These are phyloP conservation scores for Penicillium verrucosum DNA, from an alignment of 2,329 filamentous ascomycete species.

Conservation along the genomic window DNA sequence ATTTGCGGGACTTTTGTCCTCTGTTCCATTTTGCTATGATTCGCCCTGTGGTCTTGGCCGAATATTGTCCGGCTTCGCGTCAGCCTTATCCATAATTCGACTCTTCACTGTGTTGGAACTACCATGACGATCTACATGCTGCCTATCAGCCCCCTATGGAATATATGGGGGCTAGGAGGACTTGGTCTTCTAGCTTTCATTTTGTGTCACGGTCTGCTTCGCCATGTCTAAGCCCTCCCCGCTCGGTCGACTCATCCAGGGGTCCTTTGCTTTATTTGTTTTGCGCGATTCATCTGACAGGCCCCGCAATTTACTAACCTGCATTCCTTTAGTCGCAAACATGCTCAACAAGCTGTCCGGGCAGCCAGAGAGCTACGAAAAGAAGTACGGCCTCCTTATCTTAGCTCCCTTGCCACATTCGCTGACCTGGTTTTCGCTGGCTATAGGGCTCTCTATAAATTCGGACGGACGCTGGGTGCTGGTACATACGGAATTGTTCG, in stretches of 20 bases:
- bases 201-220: constrained; percentile 2
- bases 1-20: constrained; percentile 3
- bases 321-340: constrained; percentile 62
- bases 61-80: constrained; percentile 1
- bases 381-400: constrained; percentile 65
- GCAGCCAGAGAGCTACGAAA: constrained; percentile 97
- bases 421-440: constrained; percentile 6
- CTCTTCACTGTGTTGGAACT: constrained; percentile 1
- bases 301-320: constrained; percentile 11
- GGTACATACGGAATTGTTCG: constrained; percentile 98
- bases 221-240: neutral
- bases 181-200: neutral
- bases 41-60: neutral
- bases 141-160: constrained; percentile 9
- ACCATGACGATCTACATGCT: constrained; percentile 6
- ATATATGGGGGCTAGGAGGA: constrained; percentile 5
- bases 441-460: constrained; percentile 75
- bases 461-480: constrained; percentile 89
- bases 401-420: neutral
- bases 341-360: constrained; percentile 96
- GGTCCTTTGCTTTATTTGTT: neutral
- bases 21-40: neutral
- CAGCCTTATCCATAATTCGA: constrained; percentile 7
- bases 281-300: neutral
- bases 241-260: constrained; percentile 15